These are phyloP conservation scores for Pyrenophora tritici-repentis DNA, from an alignment of 2,329 filamentous ascomycete species.

Conservation along the genomic window DNA sequence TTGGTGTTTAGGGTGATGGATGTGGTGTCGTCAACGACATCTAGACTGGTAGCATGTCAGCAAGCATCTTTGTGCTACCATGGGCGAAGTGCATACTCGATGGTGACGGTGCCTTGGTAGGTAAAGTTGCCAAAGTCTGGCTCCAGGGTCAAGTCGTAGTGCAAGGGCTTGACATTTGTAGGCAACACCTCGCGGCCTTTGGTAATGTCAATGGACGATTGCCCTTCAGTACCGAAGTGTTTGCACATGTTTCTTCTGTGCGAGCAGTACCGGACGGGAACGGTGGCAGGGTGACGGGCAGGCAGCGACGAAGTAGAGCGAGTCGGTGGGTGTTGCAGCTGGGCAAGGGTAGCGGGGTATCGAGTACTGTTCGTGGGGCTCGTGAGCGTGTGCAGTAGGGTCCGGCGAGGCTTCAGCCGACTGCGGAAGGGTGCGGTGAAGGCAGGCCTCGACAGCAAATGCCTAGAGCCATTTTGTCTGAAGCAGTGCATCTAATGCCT, in stretches of 20 bases:
- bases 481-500: constrained; percentile 41
- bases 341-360: constrained; percentile 36
- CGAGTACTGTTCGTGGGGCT: constrained; percentile 33
- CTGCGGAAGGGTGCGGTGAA: constrained; percentile 31
- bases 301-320: constrained; percentile 20
- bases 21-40: constrained; percentile 81
- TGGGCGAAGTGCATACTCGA: constrained; percentile 63
- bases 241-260: constrained; percentile 77
- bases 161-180: constrained; percentile 85
- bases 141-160: constrained; percentile 91
- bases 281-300: constrained; percentile 24
- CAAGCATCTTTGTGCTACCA: neutral
- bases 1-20: constrained; percentile 87
- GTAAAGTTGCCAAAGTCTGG: constrained; percentile 86
- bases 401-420: constrained; percentile 28
- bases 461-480: constrained; percentile 37
- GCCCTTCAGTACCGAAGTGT: constrained; percentile 60
- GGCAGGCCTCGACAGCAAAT: constrained; percentile 11
- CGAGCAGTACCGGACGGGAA: constrained; percentile 66
- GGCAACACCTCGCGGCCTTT: constrained; percentile 83
- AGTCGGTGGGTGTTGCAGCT: constrained; percentile 27
- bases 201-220: constrained; percentile 63
- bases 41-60: constrained; percentile 59
- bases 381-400: constrained; percentile 29
- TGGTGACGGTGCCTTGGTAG: constrained; percentile 81